phyloP scores from a whole-genome alignment of 306 rosid species.

The Quercus cerris region DNA sequence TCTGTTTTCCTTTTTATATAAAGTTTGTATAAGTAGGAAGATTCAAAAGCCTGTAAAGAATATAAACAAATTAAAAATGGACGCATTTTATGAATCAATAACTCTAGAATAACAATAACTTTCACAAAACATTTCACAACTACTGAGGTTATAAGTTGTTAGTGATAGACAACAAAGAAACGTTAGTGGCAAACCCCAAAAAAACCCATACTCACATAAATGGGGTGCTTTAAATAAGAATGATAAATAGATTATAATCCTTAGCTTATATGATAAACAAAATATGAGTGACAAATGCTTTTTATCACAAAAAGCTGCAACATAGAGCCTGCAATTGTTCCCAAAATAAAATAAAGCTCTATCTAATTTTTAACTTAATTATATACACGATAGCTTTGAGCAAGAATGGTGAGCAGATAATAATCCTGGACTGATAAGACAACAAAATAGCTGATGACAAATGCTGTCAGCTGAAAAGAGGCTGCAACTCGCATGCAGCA shows the following conservation, averaged over 20 bases:
- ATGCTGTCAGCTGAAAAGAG: conserved; percentile 42
- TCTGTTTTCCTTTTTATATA: too few species aligned
- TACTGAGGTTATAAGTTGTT: too few species aligned
- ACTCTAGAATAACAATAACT: too few species aligned
- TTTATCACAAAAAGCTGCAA: not conserved
- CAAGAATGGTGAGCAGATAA: not conserved
- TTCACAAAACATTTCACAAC: too few species aligned
- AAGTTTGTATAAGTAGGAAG: too few species aligned
- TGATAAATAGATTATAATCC: not conserved
- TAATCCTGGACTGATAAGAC: not conserved
- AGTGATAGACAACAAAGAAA: too few species aligned
- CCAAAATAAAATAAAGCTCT: not conserved
- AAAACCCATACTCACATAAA: not conserved
- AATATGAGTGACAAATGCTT: not conserved
- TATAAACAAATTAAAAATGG: too few species aligned
- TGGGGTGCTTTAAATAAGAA: not conserved
- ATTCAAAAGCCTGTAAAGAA: too few species aligned
- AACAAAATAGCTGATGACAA: not conserved
- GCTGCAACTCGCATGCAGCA: conserved; percentile 67
- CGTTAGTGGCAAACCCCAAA: too few species aligned
- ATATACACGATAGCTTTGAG: not conserved
- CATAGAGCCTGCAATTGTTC: not conserved
- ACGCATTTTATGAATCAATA: too few species aligned
- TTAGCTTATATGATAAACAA: not conserved
- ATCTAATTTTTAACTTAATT: not conserved